phyloP scores from a whole-genome alignment of 2,329 filamentous ascomycete species.

The Trichoderma asperellum region DNA sequence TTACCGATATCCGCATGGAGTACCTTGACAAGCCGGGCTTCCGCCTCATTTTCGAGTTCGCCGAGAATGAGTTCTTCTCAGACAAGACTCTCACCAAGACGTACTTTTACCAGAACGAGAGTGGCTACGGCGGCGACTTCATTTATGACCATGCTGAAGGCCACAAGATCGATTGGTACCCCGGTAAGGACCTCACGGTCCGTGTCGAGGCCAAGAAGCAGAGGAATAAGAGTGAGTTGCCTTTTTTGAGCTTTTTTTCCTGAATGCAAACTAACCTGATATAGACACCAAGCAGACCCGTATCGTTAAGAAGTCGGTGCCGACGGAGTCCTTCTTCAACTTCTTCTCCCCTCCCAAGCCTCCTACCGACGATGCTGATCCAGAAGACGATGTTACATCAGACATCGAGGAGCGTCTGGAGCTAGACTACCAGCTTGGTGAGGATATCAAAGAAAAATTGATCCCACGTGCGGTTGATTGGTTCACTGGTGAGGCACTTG shows the following conservation, averaged over 20 bases:
- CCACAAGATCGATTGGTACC: constrained; percentile 97
- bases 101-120: constrained; percentile 99
- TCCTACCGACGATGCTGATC: constrained; percentile 69
- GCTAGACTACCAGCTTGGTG: constrained; percentile 96
- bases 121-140: constrained; percentile 97
- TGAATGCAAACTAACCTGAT: not conserved
- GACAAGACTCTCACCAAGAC: constrained; percentile 98
- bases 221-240: constrained; percentile 85
- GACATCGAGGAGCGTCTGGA: constrained; percentile 98
- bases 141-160: constrained; percentile 99
- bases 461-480: constrained; percentile 98
- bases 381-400: constrained; percentile 75
- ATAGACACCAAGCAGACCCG: constrained; percentile 98
- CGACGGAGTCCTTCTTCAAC: constrained; percentile 98
- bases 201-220: constrained; percentile 99
- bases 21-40: constrained; percentile 98
- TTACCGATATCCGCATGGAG: constrained; percentile 96
- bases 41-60: constrained; percentile 96
- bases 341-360: constrained; percentile 97
- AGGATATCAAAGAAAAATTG: constrained; percentile 99
- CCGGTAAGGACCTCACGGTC: constrained; percentile 89
- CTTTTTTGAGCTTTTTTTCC: not conserved
- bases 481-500: constrained; percentile 98
- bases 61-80: constrained; percentile 93
- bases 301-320: constrained; percentile 98